Conservation (phyloP, 2,329 filamentous ascomycete species). For the Ascochyta koolunga region DNA sequence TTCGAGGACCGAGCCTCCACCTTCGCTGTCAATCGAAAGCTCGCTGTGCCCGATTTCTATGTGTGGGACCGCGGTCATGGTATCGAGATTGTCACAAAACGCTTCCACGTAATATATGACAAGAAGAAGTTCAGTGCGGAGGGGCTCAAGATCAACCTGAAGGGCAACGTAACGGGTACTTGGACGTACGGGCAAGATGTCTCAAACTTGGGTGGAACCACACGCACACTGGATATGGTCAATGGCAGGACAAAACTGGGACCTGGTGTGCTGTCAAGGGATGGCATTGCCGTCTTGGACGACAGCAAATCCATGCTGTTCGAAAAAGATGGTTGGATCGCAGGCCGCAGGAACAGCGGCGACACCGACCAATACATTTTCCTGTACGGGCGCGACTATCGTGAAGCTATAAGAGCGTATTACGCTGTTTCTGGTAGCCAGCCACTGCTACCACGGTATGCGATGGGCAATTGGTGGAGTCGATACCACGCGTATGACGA, state of each 20-base stretch:
- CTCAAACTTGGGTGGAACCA: conserved; percentile 56
- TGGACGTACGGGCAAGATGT: conserved; percentile 60
- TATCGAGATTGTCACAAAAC: conserved; percentile 62
- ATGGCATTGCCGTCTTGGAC: conserved; percentile 60
- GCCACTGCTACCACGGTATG: conserved; percentile 62
- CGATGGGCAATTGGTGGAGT: conserved; percentile 70
- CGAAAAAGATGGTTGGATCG: conserved; percentile 59
- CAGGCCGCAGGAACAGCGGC: conserved; percentile 53
- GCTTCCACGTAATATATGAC: conserved; percentile 64
- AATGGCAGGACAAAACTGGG: conserved; percentile 60
- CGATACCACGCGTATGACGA: conserved; percentile 65
- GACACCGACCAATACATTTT: conserved; percentile 67
- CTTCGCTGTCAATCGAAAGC: conserved; percentile 63
- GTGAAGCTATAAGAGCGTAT: conserved; percentile 59
- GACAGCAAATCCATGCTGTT: conserved; percentile 65
- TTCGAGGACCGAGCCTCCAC: conserved; percentile 69
- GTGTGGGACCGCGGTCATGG: conserved; percentile 54
- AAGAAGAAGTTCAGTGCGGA: conserved; percentile 60
- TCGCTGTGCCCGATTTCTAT: conserved; percentile 57
- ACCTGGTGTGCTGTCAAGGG: conserved; percentile 57
- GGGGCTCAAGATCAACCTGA: conserved; percentile 57
- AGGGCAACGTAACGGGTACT: conserved; percentile 50
- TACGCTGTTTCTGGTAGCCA: conserved; percentile 64
- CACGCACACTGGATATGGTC: conserved; percentile 61
- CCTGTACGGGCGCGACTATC: conserved; percentile 63